Evolutionary conservation across 2,329 filamentous ascomycete genomes (phyloP).

Genomic region (Fusarium abutilonis): DNA sequence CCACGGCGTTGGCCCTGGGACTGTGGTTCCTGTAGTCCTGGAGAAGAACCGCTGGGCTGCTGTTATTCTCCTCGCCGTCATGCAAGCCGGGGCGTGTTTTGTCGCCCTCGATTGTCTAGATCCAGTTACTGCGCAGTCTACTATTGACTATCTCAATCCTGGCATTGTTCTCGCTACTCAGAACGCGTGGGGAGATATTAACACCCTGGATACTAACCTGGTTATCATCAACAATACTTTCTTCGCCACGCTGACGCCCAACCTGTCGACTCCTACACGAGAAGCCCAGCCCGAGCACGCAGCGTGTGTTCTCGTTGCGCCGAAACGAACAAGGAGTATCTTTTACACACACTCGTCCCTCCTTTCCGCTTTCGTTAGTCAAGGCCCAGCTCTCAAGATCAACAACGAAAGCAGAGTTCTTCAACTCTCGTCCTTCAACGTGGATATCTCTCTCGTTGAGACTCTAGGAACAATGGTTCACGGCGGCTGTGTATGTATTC

Average conservation of each 20-base stretch:
- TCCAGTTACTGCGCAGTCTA: conserved; percentile 53
- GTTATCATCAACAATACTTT: conserved; percentile 56
- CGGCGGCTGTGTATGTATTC: conserved; percentile 69
- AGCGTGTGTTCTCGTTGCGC: conserved; percentile 71
- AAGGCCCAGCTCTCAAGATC: conserved; percentile 62
- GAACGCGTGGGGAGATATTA: conserved; percentile 52
- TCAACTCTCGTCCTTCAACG: conserved; percentile 64
- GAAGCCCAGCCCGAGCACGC: conserved; percentile 56
- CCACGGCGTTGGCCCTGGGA: conserved; percentile 61
- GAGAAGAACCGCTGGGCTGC: conserved; percentile 76
- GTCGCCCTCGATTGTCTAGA: conserved; percentile 61
- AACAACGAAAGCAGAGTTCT: conserved; percentile 63
- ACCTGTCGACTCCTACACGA: conserved; percentile 45
- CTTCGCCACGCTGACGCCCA: conserved; percentile 50
- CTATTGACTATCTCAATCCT: conserved; percentile 57
- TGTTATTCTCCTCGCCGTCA: conserved; percentile 72
- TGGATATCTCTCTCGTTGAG: conserved; percentile 63
- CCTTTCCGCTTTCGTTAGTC: conserved; percentile 62
- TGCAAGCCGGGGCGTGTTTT: conserved; percentile 67
- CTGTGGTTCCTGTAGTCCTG: conserved; percentile 72
- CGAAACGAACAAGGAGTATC: conserved; percentile 65
- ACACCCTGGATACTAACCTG: conserved; percentile 53
- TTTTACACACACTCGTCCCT: conserved; percentile 70
- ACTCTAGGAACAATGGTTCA: conserved; percentile 62
- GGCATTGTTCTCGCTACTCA: conserved; percentile 58